phyloP scores from a whole-genome alignment of 805 yeast species.

The Zygosaccharomyces rouxii region DNA sequence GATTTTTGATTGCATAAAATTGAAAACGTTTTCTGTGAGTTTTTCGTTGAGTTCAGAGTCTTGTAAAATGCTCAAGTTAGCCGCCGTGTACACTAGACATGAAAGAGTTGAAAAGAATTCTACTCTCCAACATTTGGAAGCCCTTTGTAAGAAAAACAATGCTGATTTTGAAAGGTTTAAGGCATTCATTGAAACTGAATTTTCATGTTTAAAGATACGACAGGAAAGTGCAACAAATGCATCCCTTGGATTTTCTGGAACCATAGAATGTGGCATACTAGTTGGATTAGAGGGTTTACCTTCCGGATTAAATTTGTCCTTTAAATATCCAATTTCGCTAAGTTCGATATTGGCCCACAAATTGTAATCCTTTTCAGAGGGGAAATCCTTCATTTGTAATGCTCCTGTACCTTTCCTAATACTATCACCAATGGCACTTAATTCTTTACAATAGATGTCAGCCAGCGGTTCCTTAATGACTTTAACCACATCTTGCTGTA shows the following conservation, averaged over 20 bases:
- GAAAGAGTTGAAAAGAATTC: constrained; percentile 45
- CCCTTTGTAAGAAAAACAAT: constrained; percentile 40
- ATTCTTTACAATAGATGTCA: constrained; percentile 20
- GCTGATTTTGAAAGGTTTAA: constrained; percentile 42
- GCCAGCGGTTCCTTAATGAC: constrained; percentile 18
- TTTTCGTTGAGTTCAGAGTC: constrained; percentile 32
- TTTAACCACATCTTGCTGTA: constrained; percentile 52
- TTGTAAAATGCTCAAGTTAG: constrained; percentile 36
- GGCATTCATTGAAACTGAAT: constrained; percentile 5
- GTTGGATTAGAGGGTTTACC: not conserved
- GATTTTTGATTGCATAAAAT: constrained; percentile 26
- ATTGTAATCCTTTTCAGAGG: constrained; percentile 31
- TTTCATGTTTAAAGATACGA: constrained; percentile 43
- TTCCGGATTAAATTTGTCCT: constrained; percentile 21
- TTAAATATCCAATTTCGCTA: constrained; percentile 30
- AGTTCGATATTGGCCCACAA: constrained; percentile 42
- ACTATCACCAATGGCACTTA: constrained; percentile 7
- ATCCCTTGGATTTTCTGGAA: constrained; percentile 42
- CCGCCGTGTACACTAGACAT: constrained; percentile 48
- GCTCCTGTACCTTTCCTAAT: constrained; percentile 29
- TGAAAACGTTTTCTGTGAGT: constrained; percentile 35
- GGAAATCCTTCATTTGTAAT: constrained; percentile 38
- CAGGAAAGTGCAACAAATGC: constrained; percentile 40
- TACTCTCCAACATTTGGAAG: constrained; percentile 57
- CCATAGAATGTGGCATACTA: constrained; percentile 15